Percentiles rank a stretch among this genome's conserved stretches.
Evolutionary conservation across 768 basidiomycete genomes (phyloP).

Genomic region (Punctularia strigosozonata): DNA sequence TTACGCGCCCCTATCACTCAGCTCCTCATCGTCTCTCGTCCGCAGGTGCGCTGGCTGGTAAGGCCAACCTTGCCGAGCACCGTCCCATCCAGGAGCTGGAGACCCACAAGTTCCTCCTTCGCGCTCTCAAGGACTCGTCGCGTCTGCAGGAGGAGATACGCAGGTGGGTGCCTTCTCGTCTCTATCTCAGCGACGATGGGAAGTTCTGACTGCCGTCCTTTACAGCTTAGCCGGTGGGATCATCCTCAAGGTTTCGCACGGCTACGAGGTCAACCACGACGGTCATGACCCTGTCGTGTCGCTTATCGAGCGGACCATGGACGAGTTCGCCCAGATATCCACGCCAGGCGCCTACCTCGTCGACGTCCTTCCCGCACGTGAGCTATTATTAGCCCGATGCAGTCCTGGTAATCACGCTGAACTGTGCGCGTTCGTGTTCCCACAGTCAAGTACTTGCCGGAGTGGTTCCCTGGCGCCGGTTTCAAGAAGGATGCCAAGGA

Average conservation of each 20-base stretch:
- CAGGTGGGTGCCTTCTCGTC: not conserved
- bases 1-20: too few species aligned
- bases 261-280: constrained; percentile 13
- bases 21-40: too few species aligned
- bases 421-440: not conserved
- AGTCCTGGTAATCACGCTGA: not conserved
- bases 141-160: not conserved
- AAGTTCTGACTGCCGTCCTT: not conserved
- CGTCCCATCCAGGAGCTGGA: not conserved
- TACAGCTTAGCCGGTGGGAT: constrained; percentile 11
- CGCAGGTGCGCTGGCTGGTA: not conserved
- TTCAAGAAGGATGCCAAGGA: constrained; percentile 1
- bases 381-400: not conserved
- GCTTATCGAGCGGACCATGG: constrained; percentile 14
- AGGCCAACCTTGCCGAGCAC: not conserved
- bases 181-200: not conserved
- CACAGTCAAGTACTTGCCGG: constrained; percentile 3
- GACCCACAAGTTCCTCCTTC: not conserved
- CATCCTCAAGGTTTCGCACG: constrained; percentile 18
- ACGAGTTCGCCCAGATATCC: constrained; percentile 12
- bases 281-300: constrained; percentile 15
- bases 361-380: constrained; percentile 18
- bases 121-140: not conserved
- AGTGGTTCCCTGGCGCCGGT: constrained; percentile 4
- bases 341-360: constrained; percentile 16